Percentiles rank a stretch among this genome's conserved stretches.
Conservation (phyloP, 768 basidiomycete genomes). For the Lactarius hatsudake region DNA sequence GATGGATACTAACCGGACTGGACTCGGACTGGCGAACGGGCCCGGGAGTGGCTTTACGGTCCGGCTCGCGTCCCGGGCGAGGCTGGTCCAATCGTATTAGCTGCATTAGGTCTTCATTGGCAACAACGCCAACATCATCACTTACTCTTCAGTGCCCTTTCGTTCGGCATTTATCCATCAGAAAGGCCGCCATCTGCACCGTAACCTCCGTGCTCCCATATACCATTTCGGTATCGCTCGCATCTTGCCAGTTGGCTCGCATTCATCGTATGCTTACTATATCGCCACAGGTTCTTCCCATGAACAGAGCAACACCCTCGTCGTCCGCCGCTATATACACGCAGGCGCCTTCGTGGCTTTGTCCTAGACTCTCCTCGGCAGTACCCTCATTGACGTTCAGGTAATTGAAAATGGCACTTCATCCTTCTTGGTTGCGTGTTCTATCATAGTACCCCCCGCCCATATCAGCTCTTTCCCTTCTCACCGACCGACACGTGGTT, state of each 20-base stretch:
- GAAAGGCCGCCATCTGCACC: too few relatives aligned
- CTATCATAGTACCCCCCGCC: slow-evolving; percentile 2
- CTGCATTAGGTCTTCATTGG: too few relatives aligned
- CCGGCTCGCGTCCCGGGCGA: too few relatives aligned
- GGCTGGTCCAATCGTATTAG: too few relatives aligned
- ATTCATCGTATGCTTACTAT: slow-evolving; percentile 57
- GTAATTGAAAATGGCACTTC: slow-evolving; percentile 87
- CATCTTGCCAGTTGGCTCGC: too few relatives aligned
- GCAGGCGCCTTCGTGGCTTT: slow-evolving; percentile 71
- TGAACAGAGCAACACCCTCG: slow-evolving; percentile 71
- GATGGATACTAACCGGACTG: slow-evolving; percentile 8
- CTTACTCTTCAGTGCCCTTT: too few relatives aligned
- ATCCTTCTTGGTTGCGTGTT: slow-evolving; percentile 59
- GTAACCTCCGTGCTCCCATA: too few relatives aligned
- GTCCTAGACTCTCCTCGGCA: slow-evolving; percentile 76
- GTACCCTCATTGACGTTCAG: slow-evolving; percentile 77
- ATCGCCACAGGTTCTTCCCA: slow-evolving; percentile 71
- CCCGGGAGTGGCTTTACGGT: too few relatives aligned
- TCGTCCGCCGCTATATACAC: slow-evolving; percentile 41
- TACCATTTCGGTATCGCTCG: too few relatives aligned
- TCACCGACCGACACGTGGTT: not conserved
- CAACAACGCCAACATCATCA: too few relatives aligned
- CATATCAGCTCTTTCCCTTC: not conserved
- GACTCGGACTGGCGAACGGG: too few relatives aligned
- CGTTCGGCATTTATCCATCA: too few relatives aligned